Conservation (phyloP, 495 filamentous ascomycete species). For the Talaromyces trachyspermus region DNA sequence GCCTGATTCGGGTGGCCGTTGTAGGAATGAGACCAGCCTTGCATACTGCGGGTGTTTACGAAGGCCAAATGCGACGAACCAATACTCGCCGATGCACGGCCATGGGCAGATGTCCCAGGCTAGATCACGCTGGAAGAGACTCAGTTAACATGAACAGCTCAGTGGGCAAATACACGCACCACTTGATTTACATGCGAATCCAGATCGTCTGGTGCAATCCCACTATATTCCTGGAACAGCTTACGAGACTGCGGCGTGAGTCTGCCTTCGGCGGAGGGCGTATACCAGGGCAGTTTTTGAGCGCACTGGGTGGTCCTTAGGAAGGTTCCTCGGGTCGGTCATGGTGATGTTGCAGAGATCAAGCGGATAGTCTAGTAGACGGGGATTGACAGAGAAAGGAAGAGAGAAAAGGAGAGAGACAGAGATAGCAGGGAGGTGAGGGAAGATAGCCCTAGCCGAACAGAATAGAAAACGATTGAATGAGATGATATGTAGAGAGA, state of each 20-base stretch:
- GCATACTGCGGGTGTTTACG: no score
- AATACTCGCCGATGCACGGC: constrained; percentile 37
- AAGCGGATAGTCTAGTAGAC: no score
- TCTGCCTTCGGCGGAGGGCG: neutral
- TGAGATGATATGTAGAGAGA: no score
- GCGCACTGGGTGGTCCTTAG: no score
- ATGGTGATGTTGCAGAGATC: no score
- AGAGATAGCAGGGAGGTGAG: no score
- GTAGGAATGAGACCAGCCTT: constrained; percentile 18
- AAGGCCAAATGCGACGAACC: constrained; percentile 26
- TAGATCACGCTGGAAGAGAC: neutral
- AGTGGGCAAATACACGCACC: neutral
- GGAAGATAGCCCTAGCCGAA: no score
- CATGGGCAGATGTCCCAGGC: constrained; percentile 12
- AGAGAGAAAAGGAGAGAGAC: no score
- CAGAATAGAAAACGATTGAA: no score
- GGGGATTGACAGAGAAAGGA: no score
- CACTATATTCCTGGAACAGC: neutral
- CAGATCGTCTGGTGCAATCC: neutral
- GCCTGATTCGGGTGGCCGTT: constrained; percentile 15
- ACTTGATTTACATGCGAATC: neutral
- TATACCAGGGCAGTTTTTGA: neutral
- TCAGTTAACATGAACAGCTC: neutral
- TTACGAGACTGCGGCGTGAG: neutral
- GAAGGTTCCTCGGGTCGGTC: no score